Percentiles rank a stretch among this genome's conserved stretches.
Evolutionary conservation across 164 flowering plant genomes (phyloP).

Genomic region (Litsea cubeba): DNA sequence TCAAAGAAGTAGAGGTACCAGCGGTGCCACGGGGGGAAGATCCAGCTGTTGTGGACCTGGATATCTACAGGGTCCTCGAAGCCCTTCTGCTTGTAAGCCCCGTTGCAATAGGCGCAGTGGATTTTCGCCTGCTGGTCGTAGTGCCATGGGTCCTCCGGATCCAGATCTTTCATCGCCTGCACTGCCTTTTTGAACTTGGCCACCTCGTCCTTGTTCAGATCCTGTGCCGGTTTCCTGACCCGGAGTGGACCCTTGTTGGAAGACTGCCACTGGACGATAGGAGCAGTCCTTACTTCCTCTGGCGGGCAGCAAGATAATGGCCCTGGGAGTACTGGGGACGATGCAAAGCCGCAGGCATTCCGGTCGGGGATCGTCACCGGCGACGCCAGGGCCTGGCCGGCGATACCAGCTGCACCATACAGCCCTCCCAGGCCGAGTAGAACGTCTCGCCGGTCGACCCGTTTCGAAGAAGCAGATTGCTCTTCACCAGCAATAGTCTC

Average conservation of each 20-base stretch:
- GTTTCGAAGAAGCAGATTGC: neutral
- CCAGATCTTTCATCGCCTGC: neutral
- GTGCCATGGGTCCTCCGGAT: neutral
- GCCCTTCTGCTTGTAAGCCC: neutral
- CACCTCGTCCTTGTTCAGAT: neutral
- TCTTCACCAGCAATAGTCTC: neutral
- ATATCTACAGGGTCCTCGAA: neutral
- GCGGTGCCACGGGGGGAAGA: conserved; percentile 7
- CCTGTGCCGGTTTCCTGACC: conserved; percentile 3
- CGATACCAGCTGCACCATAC: neutral
- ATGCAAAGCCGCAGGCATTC: neutral
- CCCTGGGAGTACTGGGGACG: neutral
- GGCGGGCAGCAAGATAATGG: neutral
- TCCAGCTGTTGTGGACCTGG: neutral
- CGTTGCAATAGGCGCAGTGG: conserved; percentile 10
- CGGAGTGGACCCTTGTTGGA: neutral
- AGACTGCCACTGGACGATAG: neutral
- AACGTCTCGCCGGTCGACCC: conserved; percentile 8
- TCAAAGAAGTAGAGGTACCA: conserved; percentile 2
- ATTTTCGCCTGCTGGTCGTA: conserved; percentile 3
- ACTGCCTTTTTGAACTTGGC: neutral
- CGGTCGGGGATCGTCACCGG: conserved; percentile 1
- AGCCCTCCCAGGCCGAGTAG: conserved; percentile 11
- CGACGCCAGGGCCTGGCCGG: neutral
- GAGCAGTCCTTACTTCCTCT: too few relatives aligned